Evolutionary conservation across 2,329 filamentous ascomycete species (phyloP), one percentile per base, ranked within the genome.

Genomic region (Phaeophleospora eucalypticola): DNA sequence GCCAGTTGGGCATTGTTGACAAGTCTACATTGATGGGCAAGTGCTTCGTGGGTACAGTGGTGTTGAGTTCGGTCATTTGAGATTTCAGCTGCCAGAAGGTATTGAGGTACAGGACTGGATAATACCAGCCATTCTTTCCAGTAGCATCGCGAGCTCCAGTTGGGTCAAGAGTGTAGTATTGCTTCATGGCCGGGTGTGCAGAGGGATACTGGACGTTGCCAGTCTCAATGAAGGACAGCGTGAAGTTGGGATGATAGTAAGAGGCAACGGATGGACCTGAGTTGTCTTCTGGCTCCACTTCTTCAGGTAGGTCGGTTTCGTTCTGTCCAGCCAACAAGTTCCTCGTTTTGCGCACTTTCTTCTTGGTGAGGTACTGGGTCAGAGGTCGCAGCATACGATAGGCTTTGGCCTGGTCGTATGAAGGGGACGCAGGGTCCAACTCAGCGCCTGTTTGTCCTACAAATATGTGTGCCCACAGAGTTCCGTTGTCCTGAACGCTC

Each of bases 161-260:
- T 2, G 80, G 68, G 66, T 97, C 93, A 24, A 95, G 77, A 37
- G 83, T 82, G 32, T 96, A 73, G 64, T 86, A 93, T 61, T 89
- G 84, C 43, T 84, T 81, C 46, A 87, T 73, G 1, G 88, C 86
- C 1, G 87, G 86, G 52, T 87, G 83, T 56, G 90, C 73, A 45
- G 75, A 72, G 17, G 76, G 74, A 57, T 82, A 89, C 20, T 78
- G 77, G 63, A 87, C 74, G 4, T 84, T 76, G 17, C 89, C 90
- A 34, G 83, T 75, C 59, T 89, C 84, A 41, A 98, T 81, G 60
- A 97, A 82, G 4, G 89, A 87, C 51, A 98, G 75, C 41, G 87
- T 94, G 58, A 94, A 85, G 69, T 98, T 98, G 4, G 93, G 87
- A 69, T 98, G 93, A 66, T 96, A 98, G 72, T 90, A 95, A 45